Base-by-base conservation (phyloP, 2,329 filamentous ascomycete species). In the Ascochyta pisi region DNA sequence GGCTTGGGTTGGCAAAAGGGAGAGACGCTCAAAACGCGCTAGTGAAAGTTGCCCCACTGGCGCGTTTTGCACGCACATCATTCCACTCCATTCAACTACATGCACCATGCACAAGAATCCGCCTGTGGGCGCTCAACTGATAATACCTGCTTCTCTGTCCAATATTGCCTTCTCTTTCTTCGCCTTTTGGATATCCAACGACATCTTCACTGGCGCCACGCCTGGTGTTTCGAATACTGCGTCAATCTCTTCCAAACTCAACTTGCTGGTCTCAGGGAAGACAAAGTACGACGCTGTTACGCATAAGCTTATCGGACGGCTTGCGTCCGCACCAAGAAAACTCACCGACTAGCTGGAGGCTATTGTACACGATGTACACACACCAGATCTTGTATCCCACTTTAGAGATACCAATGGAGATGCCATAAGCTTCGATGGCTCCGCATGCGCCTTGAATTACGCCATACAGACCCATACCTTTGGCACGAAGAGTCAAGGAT, bases 241-340 rank as follows among this genome's bases (percentile, higher is more conserved):
- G 61, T 85, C 83, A 46, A 85, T 85, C 70, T 86, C 83, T 66
- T 86, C 83, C 39, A 85, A 73, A 22, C 76, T 79, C 33, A 83
- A 67, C 19, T 75, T 75, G 40, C 78, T 78, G 10, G 82, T 84
- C 65, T 84, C 82, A 0, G 82, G 82, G 64, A 84, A 84, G 57
- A 82, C 73, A 48, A 82, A 82, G 60, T 81, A 84, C 0, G 75
- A 75, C 7, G 77, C 62, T 58, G 29, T 26, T 6, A 24, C 3
- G 24, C 1, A 37, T 58, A n/a, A 58, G 51, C 23, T 9, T 15
- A n/a, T 3, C 15, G 15, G 34, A 13, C 15, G 16, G 35, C 19
- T 13, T 16, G 15, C 19, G 7, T n/a, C 7, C 9, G n/a, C 22
- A 24, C 31, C 2, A 15, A 15, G 22, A 38, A 4, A 31, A 55